Conservation (phyloP, 2,329 filamentous ascomycete species). For the Colletotrichum spinosum region DNA sequence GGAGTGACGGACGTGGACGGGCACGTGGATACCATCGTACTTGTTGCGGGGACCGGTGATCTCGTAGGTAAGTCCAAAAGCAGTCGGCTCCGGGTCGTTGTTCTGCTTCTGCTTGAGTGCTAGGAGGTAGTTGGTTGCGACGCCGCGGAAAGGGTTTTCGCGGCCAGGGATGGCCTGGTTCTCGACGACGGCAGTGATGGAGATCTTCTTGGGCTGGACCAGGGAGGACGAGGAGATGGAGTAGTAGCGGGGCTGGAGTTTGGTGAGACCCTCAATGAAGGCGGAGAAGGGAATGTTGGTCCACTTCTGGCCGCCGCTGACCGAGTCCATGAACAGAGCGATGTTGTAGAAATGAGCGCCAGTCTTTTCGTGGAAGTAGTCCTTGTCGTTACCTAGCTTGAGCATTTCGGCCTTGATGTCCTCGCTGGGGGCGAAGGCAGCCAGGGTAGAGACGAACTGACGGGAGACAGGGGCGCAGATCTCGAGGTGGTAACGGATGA, state of each 20-base stretch:
- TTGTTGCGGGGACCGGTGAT: constrained; percentile 93
- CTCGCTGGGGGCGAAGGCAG: constrained; percentile 90
- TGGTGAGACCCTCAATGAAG: constrained; percentile 92
- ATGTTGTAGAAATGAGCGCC: constrained; percentile 88
- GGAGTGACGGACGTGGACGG: constrained; percentile 95
- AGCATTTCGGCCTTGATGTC: constrained; percentile 87
- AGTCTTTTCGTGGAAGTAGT: constrained; percentile 92
- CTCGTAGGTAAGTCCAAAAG: constrained; percentile 87
- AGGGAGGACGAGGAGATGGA: constrained; percentile 98
- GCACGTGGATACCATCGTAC: constrained; percentile 94
- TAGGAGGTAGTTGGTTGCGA: constrained; percentile 95
- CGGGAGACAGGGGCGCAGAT: constrained; percentile 95
- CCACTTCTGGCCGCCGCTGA: constrained; percentile 82
- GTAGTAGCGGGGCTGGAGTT: constrained; percentile 98
- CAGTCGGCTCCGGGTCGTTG: constrained; percentile 82
- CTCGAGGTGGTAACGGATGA: constrained; percentile 95
- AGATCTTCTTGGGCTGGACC: constrained; percentile 94
- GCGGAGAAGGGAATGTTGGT: constrained; percentile 90
- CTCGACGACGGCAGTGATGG: constrained; percentile 95
- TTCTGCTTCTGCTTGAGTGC: constrained; percentile 98
- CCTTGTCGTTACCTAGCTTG: constrained; percentile 91
- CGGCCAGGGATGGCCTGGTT: constrained; percentile 82
- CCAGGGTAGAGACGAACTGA: constrained; percentile 89
- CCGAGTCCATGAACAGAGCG: constrained; percentile 80
- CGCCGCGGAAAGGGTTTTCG: constrained; percentile 85